Percentiles rank a stretch among this genome's conserved stretches.
phyloP scores from a whole-genome alignment of 164 flowering plant species.

The Nymphaea colorata region DNA sequence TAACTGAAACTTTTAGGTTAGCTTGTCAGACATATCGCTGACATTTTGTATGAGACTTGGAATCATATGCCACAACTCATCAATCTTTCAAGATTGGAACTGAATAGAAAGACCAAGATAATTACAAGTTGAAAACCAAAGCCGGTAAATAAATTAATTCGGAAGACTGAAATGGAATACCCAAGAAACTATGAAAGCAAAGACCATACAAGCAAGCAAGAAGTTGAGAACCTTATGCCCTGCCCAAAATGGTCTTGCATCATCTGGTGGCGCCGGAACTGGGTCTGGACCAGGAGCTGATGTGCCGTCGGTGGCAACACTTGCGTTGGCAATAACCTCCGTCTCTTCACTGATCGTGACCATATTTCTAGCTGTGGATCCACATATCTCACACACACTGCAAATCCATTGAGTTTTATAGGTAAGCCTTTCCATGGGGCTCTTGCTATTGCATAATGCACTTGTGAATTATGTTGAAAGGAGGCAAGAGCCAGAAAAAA shows the following conservation, averaged over 20 bases:
- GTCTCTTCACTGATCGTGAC: background rate
- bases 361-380: background rate
- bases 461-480: background rate
- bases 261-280: conserved; percentile 2
- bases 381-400: background rate
- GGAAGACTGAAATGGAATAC: background rate
- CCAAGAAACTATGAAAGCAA: conserved; percentile 2
- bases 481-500: background rate
- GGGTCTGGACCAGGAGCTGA: conserved; percentile 12
- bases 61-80: background rate
- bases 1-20: no score
- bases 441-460: background rate
- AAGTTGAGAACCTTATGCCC: background rate
- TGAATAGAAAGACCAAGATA: no score
- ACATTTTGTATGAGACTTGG: no score
- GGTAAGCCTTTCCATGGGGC: background rate
- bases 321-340: background rate
- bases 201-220: conserved; percentile 1
- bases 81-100: background rate
- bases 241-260: background rate
- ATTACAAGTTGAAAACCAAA: background rate
- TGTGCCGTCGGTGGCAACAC: background rate
- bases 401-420: background rate
- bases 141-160: background rate
- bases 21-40: no score